phyloP scores from a whole-genome alignment of 441 rosid species.

The Iberis amara region DNA sequence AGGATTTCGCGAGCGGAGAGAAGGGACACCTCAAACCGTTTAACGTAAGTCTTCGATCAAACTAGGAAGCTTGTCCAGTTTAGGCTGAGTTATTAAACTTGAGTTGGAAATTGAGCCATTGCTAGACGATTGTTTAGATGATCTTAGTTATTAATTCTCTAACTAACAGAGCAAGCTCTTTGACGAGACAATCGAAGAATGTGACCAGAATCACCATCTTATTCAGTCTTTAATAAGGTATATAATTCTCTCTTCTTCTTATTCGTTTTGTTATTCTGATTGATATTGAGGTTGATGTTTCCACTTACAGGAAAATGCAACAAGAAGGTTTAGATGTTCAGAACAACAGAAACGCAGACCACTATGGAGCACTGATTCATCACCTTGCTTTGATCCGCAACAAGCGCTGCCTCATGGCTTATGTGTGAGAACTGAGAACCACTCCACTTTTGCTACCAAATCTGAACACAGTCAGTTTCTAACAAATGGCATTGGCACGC shows the following conservation, averaged over 20 bases:
- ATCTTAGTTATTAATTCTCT: no score
- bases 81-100: no score
- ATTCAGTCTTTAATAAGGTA: conserved; percentile 77
- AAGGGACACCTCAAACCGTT: conserved; percentile 69
- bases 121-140: no score
- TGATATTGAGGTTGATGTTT: background rate
- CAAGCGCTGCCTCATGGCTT: conserved; percentile 91
- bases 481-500: background rate
- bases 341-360: conserved; percentile 75
- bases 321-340: conserved; percentile 72
- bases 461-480: background rate
- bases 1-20: conserved; percentile 35
- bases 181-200: conserved; percentile 64
- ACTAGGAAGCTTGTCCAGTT: no score
- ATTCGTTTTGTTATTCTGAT: background rate
- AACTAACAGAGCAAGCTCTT: conserved; percentile 54
- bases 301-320: conserved; percentile 66
- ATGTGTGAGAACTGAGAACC: conserved; percentile 49
- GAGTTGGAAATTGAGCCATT: no score
- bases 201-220: conserved; percentile 58
- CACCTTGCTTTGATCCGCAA: conserved; percentile 77
- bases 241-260: background rate
- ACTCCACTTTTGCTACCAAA: conserved; percentile 1
- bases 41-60: conserved; percentile 49
- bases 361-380: conserved; percentile 78